These are phyloP conservation scores for Zea luxurians DNA, from an alignment of 176 grass and related monocot species.

Conservation along the genomic window DNA sequence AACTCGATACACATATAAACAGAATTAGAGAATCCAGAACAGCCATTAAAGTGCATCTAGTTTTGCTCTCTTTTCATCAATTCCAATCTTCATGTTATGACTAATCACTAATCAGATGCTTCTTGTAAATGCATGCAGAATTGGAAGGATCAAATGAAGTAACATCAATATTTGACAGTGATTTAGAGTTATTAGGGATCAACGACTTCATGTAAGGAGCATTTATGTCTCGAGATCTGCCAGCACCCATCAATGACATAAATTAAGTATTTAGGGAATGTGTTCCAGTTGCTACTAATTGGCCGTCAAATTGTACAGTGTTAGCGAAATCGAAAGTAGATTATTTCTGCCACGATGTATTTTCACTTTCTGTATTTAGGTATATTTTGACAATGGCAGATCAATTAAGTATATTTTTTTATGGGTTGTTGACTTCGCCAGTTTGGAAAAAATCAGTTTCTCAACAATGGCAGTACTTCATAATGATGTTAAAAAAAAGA, in stretches of 20 bases:
- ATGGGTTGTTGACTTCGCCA: not conserved
- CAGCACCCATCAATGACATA: not conserved
- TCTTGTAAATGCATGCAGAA: conserved; percentile 51
- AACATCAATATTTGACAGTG: conserved; percentile 51
- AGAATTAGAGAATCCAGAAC: conserved; percentile 1
- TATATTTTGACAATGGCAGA: not conserved
- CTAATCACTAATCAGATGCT: conserved; percentile 28
- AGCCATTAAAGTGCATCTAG: not conserved
- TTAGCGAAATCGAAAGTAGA: conserved; percentile 9
- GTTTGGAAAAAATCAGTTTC: not conserved
- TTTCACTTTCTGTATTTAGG: conserved; percentile 12
- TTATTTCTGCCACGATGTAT: conserved; percentile 12
- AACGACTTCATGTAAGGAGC: conserved; percentile 39
- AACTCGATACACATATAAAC: conserved; percentile 4
- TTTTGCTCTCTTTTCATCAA: conserved; percentile 6
- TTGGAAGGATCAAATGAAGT: conserved; percentile 51
- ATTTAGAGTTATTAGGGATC: conserved; percentile 49
- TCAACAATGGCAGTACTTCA: not conserved
- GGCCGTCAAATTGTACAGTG: conserved; percentile 31
- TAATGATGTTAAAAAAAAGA: not conserved
- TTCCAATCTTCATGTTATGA: conserved; percentile 15
- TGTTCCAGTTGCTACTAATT: conserved; percentile 21
- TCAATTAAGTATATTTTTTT: not conserved
- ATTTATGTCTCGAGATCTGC: not conserved
- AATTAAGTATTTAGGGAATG: conserved; percentile 31